Conservation (phyloP, 2,329 filamentous ascomycete species). For the Colletotrichum cereale region DNA sequence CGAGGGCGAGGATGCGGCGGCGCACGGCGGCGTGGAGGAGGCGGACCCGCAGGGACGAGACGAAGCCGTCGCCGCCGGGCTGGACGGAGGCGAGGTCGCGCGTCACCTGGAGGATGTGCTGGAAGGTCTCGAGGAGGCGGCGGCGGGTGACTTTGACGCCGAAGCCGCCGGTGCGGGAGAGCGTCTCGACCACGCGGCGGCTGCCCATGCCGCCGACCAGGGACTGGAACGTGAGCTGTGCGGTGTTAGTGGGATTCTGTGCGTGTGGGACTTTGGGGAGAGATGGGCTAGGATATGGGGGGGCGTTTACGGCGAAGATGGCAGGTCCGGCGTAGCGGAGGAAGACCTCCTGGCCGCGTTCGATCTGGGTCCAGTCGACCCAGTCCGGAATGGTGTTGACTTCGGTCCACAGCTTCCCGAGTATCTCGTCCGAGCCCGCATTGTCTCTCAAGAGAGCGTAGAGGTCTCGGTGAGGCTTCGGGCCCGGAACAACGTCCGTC, state of each 20-base stretch:
- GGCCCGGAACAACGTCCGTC: conserved; percentile 46
- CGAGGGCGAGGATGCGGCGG: conserved; percentile 70
- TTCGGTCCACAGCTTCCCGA: conserved; percentile 76
- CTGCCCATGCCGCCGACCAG: conserved; percentile 79
- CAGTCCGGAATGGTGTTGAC: conserved; percentile 76
- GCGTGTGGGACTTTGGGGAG: conserved; percentile 41
- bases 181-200: conserved; percentile 79
- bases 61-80: conserved; percentile 74
- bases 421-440: conserved; percentile 65
- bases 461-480: conserved; percentile 64
- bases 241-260: conserved; percentile 41
- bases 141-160: conserved; percentile 74
- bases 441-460: conserved; percentile 73
- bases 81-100: conserved; percentile 73
- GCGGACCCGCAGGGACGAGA: conserved; percentile 72
- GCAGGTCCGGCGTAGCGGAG: conserved; percentile 80
- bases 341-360: conserved; percentile 80
- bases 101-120: conserved; percentile 80
- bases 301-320: conserved; percentile 64
- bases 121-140: conserved; percentile 76
- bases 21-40: conserved; percentile 75
- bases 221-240: conserved; percentile 71
- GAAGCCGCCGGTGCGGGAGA: conserved; percentile 81
- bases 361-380: conserved; percentile 84
- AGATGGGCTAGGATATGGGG: no score